phyloP scores from a whole-genome alignment of 2,329 filamentous ascomycete species.

The Coniochaeta prunicola region DNA sequence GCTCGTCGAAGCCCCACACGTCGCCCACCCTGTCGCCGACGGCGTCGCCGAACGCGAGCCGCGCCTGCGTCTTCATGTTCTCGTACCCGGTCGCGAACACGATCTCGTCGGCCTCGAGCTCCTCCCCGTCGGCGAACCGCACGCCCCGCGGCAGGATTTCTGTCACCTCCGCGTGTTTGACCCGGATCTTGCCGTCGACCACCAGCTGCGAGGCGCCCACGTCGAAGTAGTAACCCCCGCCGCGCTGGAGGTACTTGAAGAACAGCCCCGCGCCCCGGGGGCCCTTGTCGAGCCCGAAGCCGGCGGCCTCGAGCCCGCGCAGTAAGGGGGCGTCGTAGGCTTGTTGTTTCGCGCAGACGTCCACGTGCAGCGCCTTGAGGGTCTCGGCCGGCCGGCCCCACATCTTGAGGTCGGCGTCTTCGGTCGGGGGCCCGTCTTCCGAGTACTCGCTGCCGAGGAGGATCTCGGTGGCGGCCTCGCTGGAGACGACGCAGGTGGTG shows the following conservation, averaged over 20 bases:
- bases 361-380: conserved; percentile 50
- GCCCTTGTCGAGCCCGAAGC: conserved; percentile 54
- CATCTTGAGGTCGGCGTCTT: conserved; percentile 57
- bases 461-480: conserved; percentile 43
- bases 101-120: conserved; percentile 54
- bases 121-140: conserved; percentile 44
- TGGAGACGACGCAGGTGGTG: conserved; percentile 56
- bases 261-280: conserved; percentile 50
- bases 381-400: conserved; percentile 53
- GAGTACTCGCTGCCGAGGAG: conserved; percentile 42
- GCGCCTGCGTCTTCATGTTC: conserved; percentile 59
- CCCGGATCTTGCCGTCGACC: conserved; percentile 54
- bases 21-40: conserved; percentile 51
- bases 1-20: conserved; percentile 55
- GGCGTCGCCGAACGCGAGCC: conserved; percentile 54
- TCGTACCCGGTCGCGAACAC: conserved; percentile 59
- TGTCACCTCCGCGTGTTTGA: conserved; percentile 51
- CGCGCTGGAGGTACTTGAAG: conserved; percentile 57
- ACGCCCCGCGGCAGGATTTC: conserved; percentile 38
- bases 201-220: conserved; percentile 58
- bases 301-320: conserved; percentile 41
- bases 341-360: conserved; percentile 24
- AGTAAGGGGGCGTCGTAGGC: conserved; percentile 30
- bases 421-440: conserved; percentile 48
- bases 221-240: conserved; percentile 66